Conservation (phyloP, 768 basidiomycete genomes). For the Coprinopsis marcescibilis region DNA sequence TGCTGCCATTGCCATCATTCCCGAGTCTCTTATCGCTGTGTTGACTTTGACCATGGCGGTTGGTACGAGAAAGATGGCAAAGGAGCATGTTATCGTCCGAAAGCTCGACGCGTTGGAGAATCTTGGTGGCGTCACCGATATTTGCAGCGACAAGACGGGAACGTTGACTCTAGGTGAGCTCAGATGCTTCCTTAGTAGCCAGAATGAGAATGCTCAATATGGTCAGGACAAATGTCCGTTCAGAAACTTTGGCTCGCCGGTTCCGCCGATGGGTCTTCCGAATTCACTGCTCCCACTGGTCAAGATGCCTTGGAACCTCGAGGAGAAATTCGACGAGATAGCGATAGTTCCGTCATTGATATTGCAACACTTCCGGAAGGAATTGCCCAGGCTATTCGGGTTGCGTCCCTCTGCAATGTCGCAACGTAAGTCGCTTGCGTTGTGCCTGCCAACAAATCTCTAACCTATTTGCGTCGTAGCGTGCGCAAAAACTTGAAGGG, state of each 20-base stretch:
- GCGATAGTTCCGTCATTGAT: slow-evolving; percentile 18
- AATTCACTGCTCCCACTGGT: slow-evolving; percentile 27
- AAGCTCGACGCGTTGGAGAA: slow-evolving; percentile 61
- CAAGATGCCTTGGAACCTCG: slow-evolving; percentile 28
- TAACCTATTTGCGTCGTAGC: slow-evolving; percentile 16
- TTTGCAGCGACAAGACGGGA: slow-evolving; percentile 65
- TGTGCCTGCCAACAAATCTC: not conserved
- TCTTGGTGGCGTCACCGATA: slow-evolving; percentile 47
- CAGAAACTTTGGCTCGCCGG: slow-evolving; percentile 34
- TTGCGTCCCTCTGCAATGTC: slow-evolving; percentile 33
- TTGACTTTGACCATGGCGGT: slow-evolving; percentile 56
- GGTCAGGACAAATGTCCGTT: slow-evolving; percentile 34
- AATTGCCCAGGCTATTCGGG: slow-evolving; percentile 23
- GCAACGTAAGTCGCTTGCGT: slow-evolving; percentile 23
- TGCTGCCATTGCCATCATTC: slow-evolving; percentile 33
- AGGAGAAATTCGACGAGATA: slow-evolving; percentile 22
- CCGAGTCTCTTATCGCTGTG: slow-evolving; percentile 39
- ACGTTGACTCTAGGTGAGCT: slow-evolving; percentile 40
- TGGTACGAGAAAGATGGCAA: slow-evolving; percentile 50
- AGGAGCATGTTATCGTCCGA: slow-evolving; percentile 54
- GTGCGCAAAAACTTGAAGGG: slow-evolving; percentile 35
- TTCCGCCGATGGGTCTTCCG: slow-evolving; percentile 17
- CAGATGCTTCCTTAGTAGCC: not conserved
- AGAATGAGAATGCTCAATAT: slow-evolving; percentile 1
- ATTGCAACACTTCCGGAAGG: slow-evolving; percentile 16